These are phyloP conservation scores for Dothistroma septosporum DNA, from an alignment of 2,329 filamentous ascomycete species.

Conservation along the genomic window DNA sequence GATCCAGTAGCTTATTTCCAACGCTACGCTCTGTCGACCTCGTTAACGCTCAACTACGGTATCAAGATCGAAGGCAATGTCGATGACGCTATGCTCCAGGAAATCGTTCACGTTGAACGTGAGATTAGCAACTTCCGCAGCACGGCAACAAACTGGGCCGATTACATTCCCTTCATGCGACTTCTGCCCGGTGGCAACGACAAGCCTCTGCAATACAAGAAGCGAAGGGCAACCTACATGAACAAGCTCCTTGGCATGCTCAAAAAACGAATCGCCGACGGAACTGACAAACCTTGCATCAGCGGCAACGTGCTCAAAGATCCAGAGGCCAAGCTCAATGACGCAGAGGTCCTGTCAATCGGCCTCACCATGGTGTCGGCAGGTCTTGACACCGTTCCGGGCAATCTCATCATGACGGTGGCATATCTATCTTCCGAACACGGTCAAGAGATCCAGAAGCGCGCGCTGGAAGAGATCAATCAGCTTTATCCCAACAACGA, in stretches of 20 bases:
- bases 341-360: conserved; percentile 73
- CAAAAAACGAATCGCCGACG: conserved; percentile 57
- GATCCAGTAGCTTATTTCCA: conserved; percentile 66
- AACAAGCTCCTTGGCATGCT: conserved; percentile 56
- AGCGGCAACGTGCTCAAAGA: conserved; percentile 67
- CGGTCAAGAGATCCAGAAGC: conserved; percentile 66
- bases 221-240: conserved; percentile 64
- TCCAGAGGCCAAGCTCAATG: conserved; percentile 65
- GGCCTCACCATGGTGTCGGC: conserved; percentile 79
- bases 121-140: conserved; percentile 71
- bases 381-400: conserved; percentile 75
- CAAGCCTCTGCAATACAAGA: conserved; percentile 61
- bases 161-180: conserved; percentile 73
- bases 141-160: conserved; percentile 74
- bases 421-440: conserved; percentile 66
- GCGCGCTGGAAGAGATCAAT: conserved; percentile 66
- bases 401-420: conserved; percentile 74
- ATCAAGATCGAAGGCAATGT: conserved; percentile 69
- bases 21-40: conserved; percentile 71
- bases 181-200: conserved; percentile 59
- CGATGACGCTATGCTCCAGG: conserved; percentile 62
- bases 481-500: conserved; percentile 68
- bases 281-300: conserved; percentile 65
- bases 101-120: conserved; percentile 72
- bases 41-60: conserved; percentile 74